Conservation (phyloP, 768 basidiomycete species). For the Rhodotorula diobovata region DNA sequence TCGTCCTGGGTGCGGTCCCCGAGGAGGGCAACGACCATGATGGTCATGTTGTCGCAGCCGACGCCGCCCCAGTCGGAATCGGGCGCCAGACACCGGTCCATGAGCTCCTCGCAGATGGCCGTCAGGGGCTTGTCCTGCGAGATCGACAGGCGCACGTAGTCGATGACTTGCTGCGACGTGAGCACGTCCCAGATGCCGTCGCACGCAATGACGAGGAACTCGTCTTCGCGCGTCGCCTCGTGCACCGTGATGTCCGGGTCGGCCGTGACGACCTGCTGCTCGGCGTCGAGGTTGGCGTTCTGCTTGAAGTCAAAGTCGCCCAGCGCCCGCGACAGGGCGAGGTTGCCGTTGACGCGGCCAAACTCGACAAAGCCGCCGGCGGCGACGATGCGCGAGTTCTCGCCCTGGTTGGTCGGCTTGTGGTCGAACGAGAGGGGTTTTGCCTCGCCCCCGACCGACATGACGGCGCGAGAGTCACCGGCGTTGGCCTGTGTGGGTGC, state of each 20-base stretch:
- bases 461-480: slow-evolving; percentile 88
- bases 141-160: slow-evolving; percentile 76
- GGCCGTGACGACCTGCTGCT: slow-evolving; percentile 89
- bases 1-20: slow-evolving; percentile 81
- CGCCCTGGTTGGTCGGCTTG: slow-evolving; percentile 84
- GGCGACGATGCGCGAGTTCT: slow-evolving; percentile 75
- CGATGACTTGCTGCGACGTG: slow-evolving; percentile 83
- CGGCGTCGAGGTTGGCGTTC: slow-evolving; percentile 70
- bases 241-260: slow-evolving; percentile 87
- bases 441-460: slow-evolving; percentile 76
- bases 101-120: slow-evolving; percentile 85
- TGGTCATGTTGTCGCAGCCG: slow-evolving; percentile 99
- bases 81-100: slow-evolving; percentile 88
- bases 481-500: slow-evolving; percentile 72
- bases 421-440: slow-evolving; percentile 90
- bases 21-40: slow-evolving; percentile 81
- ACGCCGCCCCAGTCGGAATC: slow-evolving; percentile 89
- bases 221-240: slow-evolving; percentile 78
- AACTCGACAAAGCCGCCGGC: slow-evolving; percentile 96
- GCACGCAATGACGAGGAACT: slow-evolving; percentile 93
- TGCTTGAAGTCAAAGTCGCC: slow-evolving; percentile 99
- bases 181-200: slow-evolving; percentile 99
- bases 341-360: slow-evolving; percentile 94
- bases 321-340: slow-evolving; percentile 87
- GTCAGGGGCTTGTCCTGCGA: slow-evolving; percentile 69